phyloP scores from a whole-genome alignment of 1,284 basidiomycete genomes.

The Apiotrichum montevideense region DNA sequence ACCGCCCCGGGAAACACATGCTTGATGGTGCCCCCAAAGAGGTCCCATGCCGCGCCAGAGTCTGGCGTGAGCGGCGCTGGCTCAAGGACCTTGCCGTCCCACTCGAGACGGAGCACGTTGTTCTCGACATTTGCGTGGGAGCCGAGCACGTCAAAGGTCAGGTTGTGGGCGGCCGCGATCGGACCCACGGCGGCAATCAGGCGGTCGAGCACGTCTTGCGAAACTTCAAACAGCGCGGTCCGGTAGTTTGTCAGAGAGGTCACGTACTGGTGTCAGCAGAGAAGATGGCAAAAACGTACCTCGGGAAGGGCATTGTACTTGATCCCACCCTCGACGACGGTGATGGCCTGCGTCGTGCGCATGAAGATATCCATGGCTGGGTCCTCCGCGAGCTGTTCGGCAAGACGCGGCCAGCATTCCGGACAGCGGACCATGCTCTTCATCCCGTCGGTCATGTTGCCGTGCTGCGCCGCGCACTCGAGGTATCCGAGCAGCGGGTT shows the following conservation, averaged over 20 bases:
- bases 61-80: conserved; percentile 18
- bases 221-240: conserved; percentile 16
- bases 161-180: conserved; percentile 8
- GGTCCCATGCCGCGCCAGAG: conserved; percentile 10
- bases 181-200: conserved; percentile 9
- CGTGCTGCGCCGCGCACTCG: conserved; percentile 15
- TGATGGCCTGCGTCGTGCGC: conserved; percentile 18
- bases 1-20: conserved; percentile 15
- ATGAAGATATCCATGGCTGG: conserved; percentile 12
- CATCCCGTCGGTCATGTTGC: conserved; percentile 7
- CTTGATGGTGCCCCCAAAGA: conserved; percentile 19
- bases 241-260: conserved; percentile 17
- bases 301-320: conserved; percentile 25
- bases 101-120: conserved; percentile 15
- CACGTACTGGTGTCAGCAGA: conserved; percentile 5
- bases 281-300: not conserved
- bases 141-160: conserved; percentile 15
- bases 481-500: conserved; percentile 19
- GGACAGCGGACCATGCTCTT: conserved; percentile 6
- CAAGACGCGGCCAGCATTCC: conserved; percentile 8
- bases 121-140: conserved; percentile 10
- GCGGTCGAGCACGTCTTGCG: conserved; percentile 11
- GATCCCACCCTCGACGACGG: conserved; percentile 19
- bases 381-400: conserved; percentile 6
- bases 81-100: conserved; percentile 8